These are phyloP conservation scores for Metroxylon sagu DNA, from an alignment of 176 grass and related monocot species.

Conservation along the genomic window DNA sequence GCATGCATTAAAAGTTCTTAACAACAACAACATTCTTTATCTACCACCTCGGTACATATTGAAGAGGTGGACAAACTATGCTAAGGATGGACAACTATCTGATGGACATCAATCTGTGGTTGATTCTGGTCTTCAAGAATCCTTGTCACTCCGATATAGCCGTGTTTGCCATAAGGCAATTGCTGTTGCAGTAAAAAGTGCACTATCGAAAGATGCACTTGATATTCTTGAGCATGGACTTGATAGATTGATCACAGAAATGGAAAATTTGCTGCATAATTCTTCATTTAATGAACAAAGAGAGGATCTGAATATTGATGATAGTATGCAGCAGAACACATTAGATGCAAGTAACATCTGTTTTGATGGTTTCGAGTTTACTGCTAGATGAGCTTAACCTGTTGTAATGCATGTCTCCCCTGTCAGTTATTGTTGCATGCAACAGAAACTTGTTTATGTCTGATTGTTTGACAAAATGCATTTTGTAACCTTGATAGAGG, in stretches of 20 bases:
- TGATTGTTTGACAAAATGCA: too few relatives aligned
- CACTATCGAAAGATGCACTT: constrained; percentile 27
- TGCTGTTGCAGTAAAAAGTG: constrained; percentile 25
- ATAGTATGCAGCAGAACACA: constrained; percentile 21
- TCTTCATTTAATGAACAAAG: constrained; percentile 13
- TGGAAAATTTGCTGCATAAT: constrained; percentile 32
- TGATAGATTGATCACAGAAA: constrained; percentile 31
- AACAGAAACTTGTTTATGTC: too few relatives aligned
- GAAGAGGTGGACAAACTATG: constrained; percentile 34
- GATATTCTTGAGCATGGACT: constrained; percentile 31
- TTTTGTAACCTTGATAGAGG: too few relatives aligned
- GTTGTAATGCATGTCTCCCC: too few relatives aligned
- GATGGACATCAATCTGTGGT: neutral
- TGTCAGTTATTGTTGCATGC: too few relatives aligned
- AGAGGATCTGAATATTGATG: constrained; percentile 10
- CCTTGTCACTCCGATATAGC: constrained; percentile 1
- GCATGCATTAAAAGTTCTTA: constrained; percentile 47
- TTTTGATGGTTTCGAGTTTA: constrained; percentile 31
- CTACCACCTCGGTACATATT: constrained; percentile 24
- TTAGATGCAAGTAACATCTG: constrained; percentile 27
- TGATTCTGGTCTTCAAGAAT: constrained; percentile 9
- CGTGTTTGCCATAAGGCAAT: constrained; percentile 29
- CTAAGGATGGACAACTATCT: constrained; percentile 20
- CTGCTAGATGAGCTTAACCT: constrained; percentile 19
- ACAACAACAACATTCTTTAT: constrained; percentile 48